phyloP scores from a whole-genome alignment of 176 grass and related monocot genomes.

The Carex kokanica region DNA sequence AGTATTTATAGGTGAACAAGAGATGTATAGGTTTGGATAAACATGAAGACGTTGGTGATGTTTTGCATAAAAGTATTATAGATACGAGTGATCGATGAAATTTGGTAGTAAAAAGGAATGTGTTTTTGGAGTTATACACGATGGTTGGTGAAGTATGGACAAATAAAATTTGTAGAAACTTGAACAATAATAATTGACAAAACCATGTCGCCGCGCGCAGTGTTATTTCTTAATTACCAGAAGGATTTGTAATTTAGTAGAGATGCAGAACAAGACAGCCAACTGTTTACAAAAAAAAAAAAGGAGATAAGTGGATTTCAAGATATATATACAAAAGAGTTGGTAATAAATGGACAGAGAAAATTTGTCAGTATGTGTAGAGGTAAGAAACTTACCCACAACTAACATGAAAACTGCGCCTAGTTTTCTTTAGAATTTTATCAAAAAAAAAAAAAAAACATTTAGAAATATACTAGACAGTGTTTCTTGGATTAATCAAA shows the following conservation, averaged over 20 bases:
- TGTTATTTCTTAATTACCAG: neutral
- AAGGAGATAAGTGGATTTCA: neutral
- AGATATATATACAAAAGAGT: neutral
- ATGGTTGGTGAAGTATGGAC: slow-evolving; percentile 19
- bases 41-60: neutral
- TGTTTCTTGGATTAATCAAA: too few species aligned
- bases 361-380: neutral
- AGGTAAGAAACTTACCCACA: neutral
- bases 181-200: neutral
- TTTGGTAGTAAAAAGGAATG: neutral
- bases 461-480: neutral
- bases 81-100: neutral
- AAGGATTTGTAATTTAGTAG: neutral
- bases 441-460: neutral
- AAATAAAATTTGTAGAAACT: neutral
- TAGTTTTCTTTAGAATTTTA: neutral
- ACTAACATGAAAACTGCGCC: too few species aligned
- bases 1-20: slow-evolving; percentile 15
- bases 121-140: neutral
- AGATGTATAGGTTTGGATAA: neutral
- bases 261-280: neutral
- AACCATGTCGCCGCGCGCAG: neutral
- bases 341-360: neutral
- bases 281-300: neutral
- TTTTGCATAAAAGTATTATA: neutral